Percentiles rank a stretch among this genome's conserved stretches.
phyloP scores from a whole-genome alignment of 805 yeast species.

The Sporopachydermia quercuum region DNA sequence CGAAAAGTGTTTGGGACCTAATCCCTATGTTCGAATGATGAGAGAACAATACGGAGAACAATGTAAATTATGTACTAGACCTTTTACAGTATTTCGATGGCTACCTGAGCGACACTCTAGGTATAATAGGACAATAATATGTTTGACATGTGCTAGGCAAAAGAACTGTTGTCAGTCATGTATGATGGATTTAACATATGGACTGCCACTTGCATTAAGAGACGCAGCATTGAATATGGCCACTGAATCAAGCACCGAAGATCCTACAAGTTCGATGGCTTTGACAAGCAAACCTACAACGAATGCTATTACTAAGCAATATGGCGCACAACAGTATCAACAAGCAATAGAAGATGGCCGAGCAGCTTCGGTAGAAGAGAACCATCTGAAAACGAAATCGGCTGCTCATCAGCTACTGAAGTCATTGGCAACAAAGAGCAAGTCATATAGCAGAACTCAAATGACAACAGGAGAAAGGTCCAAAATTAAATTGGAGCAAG shows the following conservation, averaged over 20 bases:
- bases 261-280: slow-evolving; percentile 7
- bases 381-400: slow-evolving; percentile 19
- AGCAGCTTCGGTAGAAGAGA: slow-evolving; percentile 8
- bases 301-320: slow-evolving; percentile 39
- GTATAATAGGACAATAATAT: slow-evolving; percentile 45
- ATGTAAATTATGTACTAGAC: slow-evolving; percentile 74
- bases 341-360: slow-evolving; percentile 13
- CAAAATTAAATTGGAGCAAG: slow-evolving; percentile 7
- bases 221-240: slow-evolving; percentile 72
- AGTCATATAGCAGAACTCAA: slow-evolving; percentile 3
- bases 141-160: slow-evolving; percentile 55
- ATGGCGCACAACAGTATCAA: slow-evolving; percentile 36
- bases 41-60: slow-evolving; percentile 61
- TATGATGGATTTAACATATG: slow-evolving; percentile 65
- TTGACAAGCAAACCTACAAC: slow-evolving; percentile 16
- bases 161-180: slow-evolving; percentile 83
- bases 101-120: slow-evolving; percentile 28
- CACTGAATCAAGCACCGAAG: slow-evolving; percentile 23
- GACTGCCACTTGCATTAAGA: slow-evolving; percentile 63
- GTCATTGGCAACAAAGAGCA: slow-evolving; percentile 24
- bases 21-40: slow-evolving; percentile 53
- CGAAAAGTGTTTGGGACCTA: slow-evolving; percentile 54
- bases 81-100: slow-evolving; percentile 77
- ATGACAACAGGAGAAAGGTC: slow-evolving; percentile 9
- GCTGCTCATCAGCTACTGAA: slow-evolving; percentile 37